phyloP scores from a whole-genome alignment of 129 eudicot species.

The Mikania micrantha region DNA sequence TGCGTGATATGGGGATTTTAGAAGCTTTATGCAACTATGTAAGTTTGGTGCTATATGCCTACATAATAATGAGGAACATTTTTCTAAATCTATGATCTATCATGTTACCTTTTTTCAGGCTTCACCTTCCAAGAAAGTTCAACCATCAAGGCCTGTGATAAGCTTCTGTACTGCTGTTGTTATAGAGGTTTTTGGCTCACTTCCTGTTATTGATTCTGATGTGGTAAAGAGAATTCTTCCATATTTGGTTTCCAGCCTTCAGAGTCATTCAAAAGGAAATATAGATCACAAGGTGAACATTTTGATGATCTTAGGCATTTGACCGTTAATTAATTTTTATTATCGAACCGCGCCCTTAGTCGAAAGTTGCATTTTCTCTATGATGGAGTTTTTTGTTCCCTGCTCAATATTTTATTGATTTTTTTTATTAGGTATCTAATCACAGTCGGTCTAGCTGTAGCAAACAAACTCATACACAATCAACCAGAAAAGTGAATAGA shows the following conservation, averaged over 20 bases:
- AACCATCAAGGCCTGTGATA: constrained; percentile 58
- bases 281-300: constrained; percentile 60
- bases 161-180: constrained; percentile 82
- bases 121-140: constrained; percentile 53
- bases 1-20: constrained; percentile 71
- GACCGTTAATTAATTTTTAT: neutral
- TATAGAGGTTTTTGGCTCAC: constrained; percentile 66
- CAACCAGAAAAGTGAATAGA: no score
- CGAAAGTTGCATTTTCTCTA: neutral
- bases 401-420: neutral
- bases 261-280: constrained; percentile 41
- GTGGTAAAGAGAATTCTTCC: constrained; percentile 78
- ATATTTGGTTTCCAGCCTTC: constrained; percentile 56
- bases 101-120: constrained; percentile 36
- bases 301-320: constrained; percentile 1
- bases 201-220: constrained; percentile 44
- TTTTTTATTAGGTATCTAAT: no score
- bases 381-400: neutral
- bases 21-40: constrained; percentile 74
- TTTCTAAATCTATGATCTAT: neutral
- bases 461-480: no score
- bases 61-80: neutral
- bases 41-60: constrained; percentile 15
- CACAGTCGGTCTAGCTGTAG: no score
- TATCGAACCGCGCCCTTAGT: neutral